phyloP scores from a whole-genome alignment of 768 basidiomycete genomes.

The Tephrocybe sp. region DNA sequence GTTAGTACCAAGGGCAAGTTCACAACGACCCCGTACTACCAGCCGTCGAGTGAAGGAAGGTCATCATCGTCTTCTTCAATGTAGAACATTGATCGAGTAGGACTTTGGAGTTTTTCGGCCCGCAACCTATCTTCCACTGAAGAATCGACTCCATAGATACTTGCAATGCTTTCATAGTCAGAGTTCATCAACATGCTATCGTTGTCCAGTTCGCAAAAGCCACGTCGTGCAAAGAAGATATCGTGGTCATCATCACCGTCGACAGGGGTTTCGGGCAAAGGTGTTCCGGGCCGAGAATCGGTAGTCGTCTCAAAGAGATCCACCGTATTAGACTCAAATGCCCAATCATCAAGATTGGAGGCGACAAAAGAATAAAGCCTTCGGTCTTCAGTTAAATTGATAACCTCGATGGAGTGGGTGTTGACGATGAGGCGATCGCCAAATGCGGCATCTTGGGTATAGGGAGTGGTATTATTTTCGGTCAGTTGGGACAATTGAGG shows the following conservation, averaged over 20 bases:
- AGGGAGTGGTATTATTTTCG: conserved; percentile 31
- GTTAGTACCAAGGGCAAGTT: conserved; percentile 2
- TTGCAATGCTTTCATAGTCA: conserved; percentile 1
- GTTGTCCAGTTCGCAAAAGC: conserved; percentile 6
- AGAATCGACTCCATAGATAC: conserved; percentile 3
- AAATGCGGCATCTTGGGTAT: conserved; percentile 33
- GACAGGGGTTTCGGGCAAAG: conserved; percentile 21
- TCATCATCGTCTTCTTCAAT: conserved; percentile 36
- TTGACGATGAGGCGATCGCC: conserved; percentile 32
- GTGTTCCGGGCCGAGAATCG: conserved; percentile 19
- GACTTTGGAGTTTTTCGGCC: conserved; percentile 7
- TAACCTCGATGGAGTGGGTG: conserved; percentile 20
- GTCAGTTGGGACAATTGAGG: conserved; percentile 37
- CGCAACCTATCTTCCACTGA: conserved; percentile 3
- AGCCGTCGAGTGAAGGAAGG: conserved; percentile 39
- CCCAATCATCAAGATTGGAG: neutral
- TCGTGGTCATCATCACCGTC: conserved; percentile 20
- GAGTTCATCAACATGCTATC: conserved; percentile 2
- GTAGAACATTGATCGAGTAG: conserved; percentile 19
- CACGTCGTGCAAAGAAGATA: conserved; percentile 8
- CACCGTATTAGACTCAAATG: conserved; percentile 1
- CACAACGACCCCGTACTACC: conserved; percentile 25
- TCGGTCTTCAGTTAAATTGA: conserved; percentile 19
- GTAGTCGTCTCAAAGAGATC: conserved; percentile 15
- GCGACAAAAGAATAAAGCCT: neutral